These are phyloP conservation scores for Syzygium grande DNA, from an alignment of 345 rosid genomes.

Conservation along the genomic window DNA sequence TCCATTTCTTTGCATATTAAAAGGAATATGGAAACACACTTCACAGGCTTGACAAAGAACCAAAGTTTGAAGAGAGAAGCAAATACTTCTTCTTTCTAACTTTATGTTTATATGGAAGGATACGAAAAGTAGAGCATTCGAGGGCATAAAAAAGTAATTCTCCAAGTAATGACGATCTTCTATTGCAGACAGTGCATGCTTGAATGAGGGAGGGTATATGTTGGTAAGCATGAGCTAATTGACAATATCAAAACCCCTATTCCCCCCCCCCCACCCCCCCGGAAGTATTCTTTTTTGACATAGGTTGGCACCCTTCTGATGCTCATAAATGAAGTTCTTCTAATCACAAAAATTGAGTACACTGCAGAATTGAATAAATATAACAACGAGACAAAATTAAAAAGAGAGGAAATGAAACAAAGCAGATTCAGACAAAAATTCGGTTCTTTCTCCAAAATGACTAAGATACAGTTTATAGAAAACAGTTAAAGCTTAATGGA, in stretches of 20 bases:
- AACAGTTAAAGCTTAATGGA: not conserved
- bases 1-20: not conserved
- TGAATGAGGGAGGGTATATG: not conserved
- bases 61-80: not conserved
- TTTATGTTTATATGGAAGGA: not conserved
- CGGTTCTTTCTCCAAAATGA: not conserved
- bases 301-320: not conserved
- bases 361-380: conserved; percentile 21
- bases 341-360: not conserved
- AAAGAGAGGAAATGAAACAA: not conserved
- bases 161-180: not conserved
- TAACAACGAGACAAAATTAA: not conserved
- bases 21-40: not conserved
- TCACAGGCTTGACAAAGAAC: not conserved
- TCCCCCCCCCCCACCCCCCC: no score
- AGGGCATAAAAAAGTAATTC: not conserved
- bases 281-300: not conserved
- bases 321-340: not conserved
- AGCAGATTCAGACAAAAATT: not conserved
- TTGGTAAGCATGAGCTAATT: not conserved
- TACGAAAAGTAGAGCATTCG: not conserved
- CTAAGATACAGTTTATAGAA: not conserved
- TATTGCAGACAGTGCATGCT: not conserved
- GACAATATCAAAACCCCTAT: not conserved
- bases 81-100: not conserved